These are phyloP conservation scores for Pythium volutum DNA, from an alignment of 352 stramenopile species.

Conservation along the genomic window DNA sequence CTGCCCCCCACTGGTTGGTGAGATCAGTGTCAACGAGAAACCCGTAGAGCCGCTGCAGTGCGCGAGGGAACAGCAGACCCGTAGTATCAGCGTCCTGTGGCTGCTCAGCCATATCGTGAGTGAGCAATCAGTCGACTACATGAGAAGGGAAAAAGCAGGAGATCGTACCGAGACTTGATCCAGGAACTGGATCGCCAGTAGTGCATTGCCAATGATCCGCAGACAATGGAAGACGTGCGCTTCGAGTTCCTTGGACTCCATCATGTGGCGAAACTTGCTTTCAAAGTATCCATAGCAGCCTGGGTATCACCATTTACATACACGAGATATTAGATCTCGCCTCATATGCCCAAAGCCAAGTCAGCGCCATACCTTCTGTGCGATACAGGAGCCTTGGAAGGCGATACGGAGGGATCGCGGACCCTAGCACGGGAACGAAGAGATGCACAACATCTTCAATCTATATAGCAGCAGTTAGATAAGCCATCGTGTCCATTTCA, in stretches of 20 bases:
- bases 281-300: slow-evolving; percentile 82
- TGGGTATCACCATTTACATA: slow-evolving; percentile 1
- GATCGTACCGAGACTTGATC: slow-evolving; percentile 38
- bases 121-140: not conserved
- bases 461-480: slow-evolving; percentile 16
- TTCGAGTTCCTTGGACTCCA: slow-evolving; percentile 79
- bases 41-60: slow-evolving; percentile 6
- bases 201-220: slow-evolving; percentile 70
- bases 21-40: slow-evolving; percentile 36
- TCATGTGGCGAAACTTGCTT: slow-evolving; percentile 72
- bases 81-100: not conserved
- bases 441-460: slow-evolving; percentile 66
- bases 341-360: not conserved
- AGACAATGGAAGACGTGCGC: slow-evolving; percentile 83
- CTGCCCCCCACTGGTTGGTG: slow-evolving; percentile 37
- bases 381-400: slow-evolving; percentile 70
- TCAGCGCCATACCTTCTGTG: slow-evolving; percentile 34
- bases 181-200: slow-evolving; percentile 58
- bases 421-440: slow-evolving; percentile 67
- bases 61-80: not conserved
- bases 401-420: slow-evolving; percentile 70
- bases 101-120: not conserved
- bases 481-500: not conserved
- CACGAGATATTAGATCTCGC: not conserved
- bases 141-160: not conserved